phyloP scores from a whole-genome alignment of 495 filamentous ascomycete species.

The Usnea hakonensis region DNA sequence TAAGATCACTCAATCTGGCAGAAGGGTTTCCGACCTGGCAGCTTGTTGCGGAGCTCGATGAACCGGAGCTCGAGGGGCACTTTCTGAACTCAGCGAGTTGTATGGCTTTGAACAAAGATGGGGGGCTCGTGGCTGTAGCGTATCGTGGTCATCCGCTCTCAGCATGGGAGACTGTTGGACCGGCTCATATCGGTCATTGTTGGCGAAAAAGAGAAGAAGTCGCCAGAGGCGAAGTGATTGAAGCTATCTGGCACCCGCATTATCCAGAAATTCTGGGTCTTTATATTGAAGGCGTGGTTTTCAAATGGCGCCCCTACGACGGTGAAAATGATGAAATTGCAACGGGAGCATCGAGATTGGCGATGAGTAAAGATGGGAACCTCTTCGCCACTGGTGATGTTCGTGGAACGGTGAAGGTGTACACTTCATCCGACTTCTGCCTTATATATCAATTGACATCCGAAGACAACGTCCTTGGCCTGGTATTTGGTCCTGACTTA shows the following conservation, averaged over 20 bases:
- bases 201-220: conserved; percentile 20
- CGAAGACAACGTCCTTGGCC: conserved; percentile 17
- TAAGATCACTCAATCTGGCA: conserved; percentile 18
- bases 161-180: conserved; percentile 26
- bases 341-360: conserved; percentile 20
- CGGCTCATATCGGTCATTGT: conserved; percentile 27
- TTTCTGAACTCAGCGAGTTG: conserved; percentile 21
- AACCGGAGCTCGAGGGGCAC: conserved; percentile 24
- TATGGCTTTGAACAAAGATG: conserved; percentile 25
- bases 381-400: conserved; percentile 26
- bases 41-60: conserved; percentile 23
- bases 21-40: conserved; percentile 18
- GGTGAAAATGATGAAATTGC: conserved; percentile 20
- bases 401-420: conserved; percentile 24
- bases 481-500: conserved; percentile 27
- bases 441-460: conserved; percentile 24
- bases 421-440: conserved; percentile 19
- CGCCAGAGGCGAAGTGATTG: conserved; percentile 24
- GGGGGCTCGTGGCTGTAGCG: conserved; percentile 22
- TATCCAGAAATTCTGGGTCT: conserved; percentile 24
- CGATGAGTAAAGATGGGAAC: conserved; percentile 25
- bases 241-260: conserved; percentile 27
- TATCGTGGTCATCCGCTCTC: conserved; percentile 28
- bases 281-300: conserved; percentile 26
- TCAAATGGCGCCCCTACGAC: conserved; percentile 28